A percentile compares a stretch with the other conserved stretches of the same genome.
Conservation (phyloP, 805 yeast genomes). For the Pichia ethanolica region DNA sequence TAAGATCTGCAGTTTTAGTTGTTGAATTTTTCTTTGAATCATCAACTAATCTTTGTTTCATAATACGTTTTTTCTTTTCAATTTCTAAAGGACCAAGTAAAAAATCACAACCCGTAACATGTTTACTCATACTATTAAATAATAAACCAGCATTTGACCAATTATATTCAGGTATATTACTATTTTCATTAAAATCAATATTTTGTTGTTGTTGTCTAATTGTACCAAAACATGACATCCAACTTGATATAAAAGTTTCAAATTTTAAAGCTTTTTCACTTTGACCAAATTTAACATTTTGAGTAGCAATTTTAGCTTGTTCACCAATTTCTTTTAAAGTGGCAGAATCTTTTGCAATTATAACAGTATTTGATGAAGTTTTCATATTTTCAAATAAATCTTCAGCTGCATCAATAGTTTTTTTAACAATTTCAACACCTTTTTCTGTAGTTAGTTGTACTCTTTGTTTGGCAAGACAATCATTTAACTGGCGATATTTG, state of each 20-base stretch:
- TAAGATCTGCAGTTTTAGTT: slow-evolving; percentile 47
- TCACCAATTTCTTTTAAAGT: slow-evolving; percentile 53
- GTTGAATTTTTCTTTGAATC: slow-evolving; percentile 30
- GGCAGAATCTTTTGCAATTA: slow-evolving; percentile 58
- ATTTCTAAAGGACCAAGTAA: slow-evolving; percentile 64
- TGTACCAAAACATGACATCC: slow-evolving; percentile 28
- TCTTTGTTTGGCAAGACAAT: slow-evolving; percentile 28
- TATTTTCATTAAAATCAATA: background rate
- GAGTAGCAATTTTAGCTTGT: slow-evolving; percentile 57
- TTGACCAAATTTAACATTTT: slow-evolving; percentile 52
- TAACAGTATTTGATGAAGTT: slow-evolving; percentile 28
- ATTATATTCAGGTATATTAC: slow-evolving; percentile 32
- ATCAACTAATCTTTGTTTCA: slow-evolving; percentile 33
- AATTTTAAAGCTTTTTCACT: slow-evolving; percentile 43
- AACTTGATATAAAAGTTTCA: slow-evolving; percentile 38
- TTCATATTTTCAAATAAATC: slow-evolving; percentile 37
- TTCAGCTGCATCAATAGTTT: slow-evolving; percentile 40
- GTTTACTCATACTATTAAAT: slow-evolving; percentile 37
- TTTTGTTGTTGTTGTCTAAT: slow-evolving; percentile 13
- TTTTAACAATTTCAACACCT: slow-evolving; percentile 43
- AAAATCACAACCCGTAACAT: slow-evolving; percentile 49
- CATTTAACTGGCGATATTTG: slow-evolving; percentile 20
- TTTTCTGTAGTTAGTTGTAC: slow-evolving; percentile 51
- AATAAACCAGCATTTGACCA: slow-evolving; percentile 56
- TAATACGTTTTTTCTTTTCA: slow-evolving; percentile 40